Base-by-base conservation (phyloP, 2,329 filamentous ascomycete genomes). In the Pseudocercospora cruenta region DNA sequence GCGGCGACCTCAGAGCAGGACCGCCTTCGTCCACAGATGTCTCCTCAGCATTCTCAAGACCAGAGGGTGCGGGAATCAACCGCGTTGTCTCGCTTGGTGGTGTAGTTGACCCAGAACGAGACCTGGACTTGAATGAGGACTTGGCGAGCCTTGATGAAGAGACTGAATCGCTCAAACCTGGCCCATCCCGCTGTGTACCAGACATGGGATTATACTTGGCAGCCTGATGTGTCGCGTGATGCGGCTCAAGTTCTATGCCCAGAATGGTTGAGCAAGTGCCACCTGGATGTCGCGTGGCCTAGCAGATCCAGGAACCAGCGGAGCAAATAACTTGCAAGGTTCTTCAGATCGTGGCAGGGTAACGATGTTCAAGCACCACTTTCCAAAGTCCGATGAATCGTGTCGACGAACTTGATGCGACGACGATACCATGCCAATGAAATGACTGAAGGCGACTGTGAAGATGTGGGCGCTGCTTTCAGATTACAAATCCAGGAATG, bases 81-180 rank as follows among this genome's bases (percentile, higher is more conserved):
- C 53, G 67, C 5, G 57, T 60, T 6, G 49, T 51, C 8, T 63
- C 64, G 22, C 49, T 28, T 4, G 33, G 26, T 14, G 59, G 59
- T 9, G 59, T 59, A 3, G 55, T 53, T 51, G 39, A 22, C 22
- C 28, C 39, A 14, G 64, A 62, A 5, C 53, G 62, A 16, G 54
- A 45, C 3, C 24, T 36, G 28, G 31, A 61, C 19, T 14, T 58
- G 33, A 2, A 43, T 24, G 49, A 54, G 21, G 49, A 54, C 22
- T 54, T 54, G 24, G 49, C 24, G 3, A 58, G 33, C 14, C 31
- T 58, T 45, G 33, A 58, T 22, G 55, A 58, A 10, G 55, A 58
- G 22, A 12, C 33, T 8, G 55, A 58, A 43, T 43, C 16, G 28
- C 9, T 24, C 10, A 54, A 28, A 12, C 21, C 8, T 54, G 19